Evolutionary conservation across 257 asterid genomes (phyloP).

Genomic region (Gentiana dahurica): DNA sequence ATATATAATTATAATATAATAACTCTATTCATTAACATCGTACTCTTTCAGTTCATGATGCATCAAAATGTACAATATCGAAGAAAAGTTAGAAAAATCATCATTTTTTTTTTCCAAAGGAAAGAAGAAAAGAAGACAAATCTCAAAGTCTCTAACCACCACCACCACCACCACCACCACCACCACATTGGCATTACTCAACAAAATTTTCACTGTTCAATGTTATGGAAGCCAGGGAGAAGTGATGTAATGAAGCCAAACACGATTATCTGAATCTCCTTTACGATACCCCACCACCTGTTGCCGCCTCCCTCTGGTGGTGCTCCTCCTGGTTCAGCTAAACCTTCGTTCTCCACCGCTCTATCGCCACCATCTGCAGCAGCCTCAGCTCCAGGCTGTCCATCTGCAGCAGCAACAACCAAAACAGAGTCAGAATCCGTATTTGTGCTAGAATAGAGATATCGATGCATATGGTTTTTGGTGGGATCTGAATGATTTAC

Average conservation of each 20-base stretch:
- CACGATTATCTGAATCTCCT: slow-evolving; percentile 75
- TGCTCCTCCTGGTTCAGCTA: slow-evolving; percentile 28
- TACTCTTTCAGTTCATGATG: too few species aligned
- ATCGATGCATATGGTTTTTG: too few species aligned
- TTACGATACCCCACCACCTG: slow-evolving; percentile 70
- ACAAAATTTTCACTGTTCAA: slow-evolving; percentile 6
- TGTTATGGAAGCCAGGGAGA: slow-evolving; percentile 86
- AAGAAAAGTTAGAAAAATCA: too few species aligned
- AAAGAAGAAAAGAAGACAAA: background rate
- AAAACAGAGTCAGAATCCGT: too few species aligned
- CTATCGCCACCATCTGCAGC: slow-evolving; percentile 39
- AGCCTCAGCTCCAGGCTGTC: slow-evolving; percentile 39
- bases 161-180: background rate
- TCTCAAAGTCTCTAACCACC: background rate
- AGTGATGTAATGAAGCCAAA: slow-evolving; percentile 94
- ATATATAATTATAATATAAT: too few species aligned
- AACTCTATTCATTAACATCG: too few species aligned
- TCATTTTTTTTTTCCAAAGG: too few species aligned
- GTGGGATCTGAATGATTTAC: too few species aligned
- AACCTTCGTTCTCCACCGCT: slow-evolving; percentile 39
- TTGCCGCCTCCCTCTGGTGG: slow-evolving; percentile 34
- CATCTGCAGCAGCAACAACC: slow-evolving; percentile 25
- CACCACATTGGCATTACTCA: background rate
- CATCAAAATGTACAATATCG: too few species aligned
- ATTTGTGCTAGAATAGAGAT: too few species aligned